Base-by-base conservation (phyloP, 768 basidiomycete species). In the Mycena epipterygia region DNA sequence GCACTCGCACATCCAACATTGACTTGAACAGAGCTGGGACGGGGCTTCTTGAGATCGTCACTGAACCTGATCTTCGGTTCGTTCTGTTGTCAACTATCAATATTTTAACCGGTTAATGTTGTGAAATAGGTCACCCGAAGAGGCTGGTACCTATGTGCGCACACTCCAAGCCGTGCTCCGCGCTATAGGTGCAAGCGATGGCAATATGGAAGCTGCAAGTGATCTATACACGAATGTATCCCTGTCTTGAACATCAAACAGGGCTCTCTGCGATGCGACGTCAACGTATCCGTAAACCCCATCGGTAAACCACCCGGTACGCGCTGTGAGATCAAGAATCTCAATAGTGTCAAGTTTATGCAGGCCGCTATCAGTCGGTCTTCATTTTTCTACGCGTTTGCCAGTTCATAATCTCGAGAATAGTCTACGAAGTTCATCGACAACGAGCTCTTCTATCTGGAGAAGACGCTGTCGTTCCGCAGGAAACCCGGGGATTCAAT, bases 241-340 rank as follows among this genome's bases (percentile, higher is more conserved):
- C n/a, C 16, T 33, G 4, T 33, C 53, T 25, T 27, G 23, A 71
- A 65, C 33, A 64, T 25, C 27, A 13, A 37, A 35, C 62, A 98
- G 96, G 97, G 97, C 1, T 98, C 97, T 8, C 85, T 99, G 35
- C 87, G 98, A 44, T 97, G 96, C 71, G 98, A 99, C 76, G 94
- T 97, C 32, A 99, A 99, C 76, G 92, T 99, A 6, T 98, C 97
- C 7, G 89, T 98, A 8, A 93, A 95, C 75, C 87, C 87, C 53
- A 78, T 82, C 46, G 91, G 91, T 12, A 81, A 87, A 8, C 80
- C 88, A 5, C 90, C 83, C 1, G 92, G 96, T 2, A 97, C 93
- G 1, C 90, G 97, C 33, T 97, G 96, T 76, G 97, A 99, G 81
- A 90, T 99, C 75, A 99, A 99, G 81, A 99, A 99, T 76, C 86